phyloP scores from a whole-genome alignment of 2,329 filamentous ascomycete species.

The Chaetomium globosum region DNA sequence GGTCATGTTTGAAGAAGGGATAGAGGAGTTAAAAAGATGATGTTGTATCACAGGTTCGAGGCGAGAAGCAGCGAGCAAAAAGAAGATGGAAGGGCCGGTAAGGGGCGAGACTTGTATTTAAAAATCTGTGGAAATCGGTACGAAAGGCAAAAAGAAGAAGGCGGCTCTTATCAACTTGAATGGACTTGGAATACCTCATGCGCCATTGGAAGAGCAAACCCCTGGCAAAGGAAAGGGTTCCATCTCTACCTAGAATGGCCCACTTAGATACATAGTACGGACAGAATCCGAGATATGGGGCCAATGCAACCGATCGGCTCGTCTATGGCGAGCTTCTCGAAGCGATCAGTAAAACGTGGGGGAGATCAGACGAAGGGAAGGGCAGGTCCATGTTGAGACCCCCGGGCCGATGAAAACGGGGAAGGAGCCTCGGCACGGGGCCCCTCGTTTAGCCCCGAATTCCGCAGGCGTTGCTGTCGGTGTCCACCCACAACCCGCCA shows the following conservation, averaged over 20 bases:
- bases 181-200: too few relatives aligned
- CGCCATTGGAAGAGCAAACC: background rate
- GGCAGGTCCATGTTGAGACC: background rate
- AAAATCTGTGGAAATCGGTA: background rate
- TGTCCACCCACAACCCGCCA: background rate
- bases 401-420: background rate
- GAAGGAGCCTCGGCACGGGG: slow-evolving; percentile 10
- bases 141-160: background rate
- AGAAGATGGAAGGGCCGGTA: background rate
- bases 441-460: background rate
- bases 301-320: background rate
- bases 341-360: slow-evolving; percentile 2
- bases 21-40: background rate
- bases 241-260: background rate
- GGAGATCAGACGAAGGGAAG: background rate
- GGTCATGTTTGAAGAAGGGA: slow-evolving; percentile 17
- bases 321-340: background rate
- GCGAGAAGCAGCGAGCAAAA: background rate
- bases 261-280: too few relatives aligned
- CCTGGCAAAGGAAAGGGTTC: background rate
- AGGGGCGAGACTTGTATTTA: background rate
- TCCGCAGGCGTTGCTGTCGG: background rate
- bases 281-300: background rate
- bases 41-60: background rate
- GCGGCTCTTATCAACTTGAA: background rate